phyloP scores from a whole-genome alignment of 1,139 yeast species.

The Candida sojae region DNA sequence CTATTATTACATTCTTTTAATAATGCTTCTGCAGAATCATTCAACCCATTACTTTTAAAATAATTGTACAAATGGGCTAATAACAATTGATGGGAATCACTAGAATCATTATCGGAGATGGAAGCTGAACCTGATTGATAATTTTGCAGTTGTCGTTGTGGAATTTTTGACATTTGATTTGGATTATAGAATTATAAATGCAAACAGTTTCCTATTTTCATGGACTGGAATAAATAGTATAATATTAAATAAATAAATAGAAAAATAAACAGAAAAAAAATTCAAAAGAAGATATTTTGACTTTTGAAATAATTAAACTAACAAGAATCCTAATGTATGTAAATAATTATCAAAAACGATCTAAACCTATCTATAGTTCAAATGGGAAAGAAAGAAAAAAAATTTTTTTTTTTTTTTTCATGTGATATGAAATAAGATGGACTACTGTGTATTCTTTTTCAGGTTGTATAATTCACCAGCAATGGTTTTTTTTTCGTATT shows the following conservation, averaged over 20 bases:
- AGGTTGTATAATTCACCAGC: no score
- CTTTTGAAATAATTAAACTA: not conserved
- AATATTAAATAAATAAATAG: not conserved
- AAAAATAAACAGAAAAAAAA: not conserved
- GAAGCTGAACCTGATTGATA: not conserved
- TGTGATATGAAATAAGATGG: not conserved
- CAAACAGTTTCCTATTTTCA: not conserved
- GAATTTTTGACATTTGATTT: conserved; percentile 1
- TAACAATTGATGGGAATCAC: conserved; percentile 44
- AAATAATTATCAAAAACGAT: not conserved
- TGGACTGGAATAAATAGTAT: not conserved
- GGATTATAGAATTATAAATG: not conserved
- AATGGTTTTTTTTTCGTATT: not conserved
- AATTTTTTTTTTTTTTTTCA: not conserved
- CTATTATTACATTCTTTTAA: conserved; percentile 37
- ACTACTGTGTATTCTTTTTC: no score
- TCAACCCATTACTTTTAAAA: conserved; percentile 45
- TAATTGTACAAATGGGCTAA: conserved; percentile 53
- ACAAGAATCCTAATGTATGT: not conserved
- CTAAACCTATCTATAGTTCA: not conserved
- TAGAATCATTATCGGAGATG: conserved; percentile 10
- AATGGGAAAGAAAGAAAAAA: not conserved
- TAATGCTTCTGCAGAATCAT: conserved; percentile 49
- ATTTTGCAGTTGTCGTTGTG: conserved; percentile 3
- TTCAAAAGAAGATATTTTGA: not conserved